Base-by-base conservation (phyloP, 495 filamentous ascomycete species). In the Hypoxylon lenormandii region DNA sequence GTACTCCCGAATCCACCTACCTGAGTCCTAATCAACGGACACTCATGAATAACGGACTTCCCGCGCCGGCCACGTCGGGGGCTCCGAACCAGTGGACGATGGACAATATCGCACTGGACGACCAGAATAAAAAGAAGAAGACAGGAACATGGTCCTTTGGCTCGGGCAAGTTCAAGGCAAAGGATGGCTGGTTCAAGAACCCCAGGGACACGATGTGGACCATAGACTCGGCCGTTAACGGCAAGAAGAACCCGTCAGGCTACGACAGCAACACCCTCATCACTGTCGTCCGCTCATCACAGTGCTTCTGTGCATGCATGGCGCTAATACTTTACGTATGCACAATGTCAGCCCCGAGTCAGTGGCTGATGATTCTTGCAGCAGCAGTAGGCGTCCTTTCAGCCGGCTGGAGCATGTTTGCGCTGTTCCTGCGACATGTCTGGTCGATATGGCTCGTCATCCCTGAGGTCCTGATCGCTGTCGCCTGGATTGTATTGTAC, bases 241-340 rank as follows among this genome's bases (percentile, higher is more conserved):
- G 53, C 15, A 54, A 55, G 28, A 22, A 2, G 2, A 71, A 63
- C 30, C 68, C 68, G 18, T 53, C 68, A 13, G 62, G 68, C 13
- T 71, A 71, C 37, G 68, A 71, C n/a, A 66, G 62, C 52, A 66
- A 66, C 47, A 63, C 68, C 15, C 68, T 71, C 52, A 63, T 71
- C 42, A 66, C 62, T 30, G 66, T 71, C 23, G 26, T 71, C 33
- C 62, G 68, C 1, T 59, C 52, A 5, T 71, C 62, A 6, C 68
- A 71, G 43, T 66, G 59, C 30, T 22, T 71, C 10, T 19, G 26
- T 8, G 52, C 57, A 43, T 8, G 52, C 30, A 15, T 65, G 42
- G 30, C 40, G 22, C 11, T 66, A 1, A 50, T 59, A 36, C n/a
- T 63, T 23, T 71, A 71, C 26, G 47, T 66, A 3, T 58, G 33